Conservation (phyloP, 2,329 filamentous ascomycete genomes). For the Thyridium curvatum region DNA sequence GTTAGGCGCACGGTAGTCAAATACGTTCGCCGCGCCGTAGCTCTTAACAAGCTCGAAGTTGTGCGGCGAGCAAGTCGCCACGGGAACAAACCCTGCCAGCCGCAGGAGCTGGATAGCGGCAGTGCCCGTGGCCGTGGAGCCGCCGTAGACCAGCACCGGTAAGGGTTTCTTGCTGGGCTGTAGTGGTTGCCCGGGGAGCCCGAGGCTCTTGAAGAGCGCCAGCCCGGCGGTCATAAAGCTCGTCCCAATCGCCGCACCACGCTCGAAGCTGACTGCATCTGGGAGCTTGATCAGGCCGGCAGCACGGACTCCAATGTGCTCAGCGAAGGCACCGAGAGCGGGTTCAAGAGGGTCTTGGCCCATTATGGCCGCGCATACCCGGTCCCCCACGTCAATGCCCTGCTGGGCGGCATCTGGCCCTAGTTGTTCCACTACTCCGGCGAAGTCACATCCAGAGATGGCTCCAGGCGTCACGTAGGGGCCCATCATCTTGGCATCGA, state of each 20-base stretch:
- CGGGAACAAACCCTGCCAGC: conserved; percentile 1
- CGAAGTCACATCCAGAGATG: conserved; percentile 25
- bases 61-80: conserved; percentile 24
- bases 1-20: conserved; percentile 41
- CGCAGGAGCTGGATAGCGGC: conserved; percentile 1
- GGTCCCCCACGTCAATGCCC: conserved; percentile 13
- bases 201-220: conserved; percentile 20
- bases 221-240: conserved; percentile 19
- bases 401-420: conserved; percentile 5
- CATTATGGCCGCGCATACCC: conserved; percentile 16
- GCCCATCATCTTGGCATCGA: conserved; percentile 25
- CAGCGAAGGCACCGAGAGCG: conserved; percentile 19
- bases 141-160: conserved; percentile 11
- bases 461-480: conserved; percentile 17
- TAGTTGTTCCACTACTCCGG: conserved; percentile 21
- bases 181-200: conserved; percentile 12
- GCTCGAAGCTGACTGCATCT: conserved; percentile 13
- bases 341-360: conserved; percentile 12
- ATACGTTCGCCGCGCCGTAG: conserved; percentile 39
- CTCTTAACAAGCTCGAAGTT: conserved; percentile 40
- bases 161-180: too few relatives aligned
- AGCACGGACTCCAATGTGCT: conserved; percentile 16
- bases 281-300: conserved; percentile 16
- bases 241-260: conserved; percentile 15
- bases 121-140: conserved; percentile 1